phyloP scores from a whole-genome alignment of 257 asterid genomes.

The Salvia rosmarinus region DNA sequence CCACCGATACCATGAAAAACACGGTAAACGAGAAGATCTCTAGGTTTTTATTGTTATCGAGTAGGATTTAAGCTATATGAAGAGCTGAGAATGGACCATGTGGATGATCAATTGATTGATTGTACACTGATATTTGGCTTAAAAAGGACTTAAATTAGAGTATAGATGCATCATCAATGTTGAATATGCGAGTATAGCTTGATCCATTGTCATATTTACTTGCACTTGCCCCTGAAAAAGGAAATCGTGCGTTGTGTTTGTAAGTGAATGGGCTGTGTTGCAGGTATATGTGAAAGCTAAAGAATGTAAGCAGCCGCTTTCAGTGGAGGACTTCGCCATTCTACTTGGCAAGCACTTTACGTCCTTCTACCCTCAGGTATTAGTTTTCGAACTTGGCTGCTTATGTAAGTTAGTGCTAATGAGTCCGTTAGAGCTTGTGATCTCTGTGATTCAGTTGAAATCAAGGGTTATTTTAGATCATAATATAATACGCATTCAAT shows the following conservation, averaged over 20 bases:
- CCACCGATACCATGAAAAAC: constrained; percentile 96
- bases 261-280: constrained; percentile 29
- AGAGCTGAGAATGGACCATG: not conserved
- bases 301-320: constrained; percentile 66
- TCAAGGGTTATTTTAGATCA: not conserved
- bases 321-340: constrained; percentile 86
- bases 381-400: not conserved
- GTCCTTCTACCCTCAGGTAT: constrained; percentile 73
- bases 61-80: not conserved
- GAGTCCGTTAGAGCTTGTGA: constrained; percentile 9
- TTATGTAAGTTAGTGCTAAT: constrained; percentile 5
- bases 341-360: constrained; percentile 88
- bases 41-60: not conserved
- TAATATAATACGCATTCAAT: not conserved
- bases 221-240: not conserved
- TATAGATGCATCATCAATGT: not conserved
- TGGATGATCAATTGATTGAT: constrained; percentile 2
- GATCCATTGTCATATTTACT: not conserved
- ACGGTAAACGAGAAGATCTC: constrained; percentile 48
- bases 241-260: not conserved
- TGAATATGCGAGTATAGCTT: not conserved
- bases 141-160: not conserved
- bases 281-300: constrained; percentile 97
- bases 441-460: not conserved
- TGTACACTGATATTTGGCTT: not conserved